Evolutionary conservation across 2,329 filamentous ascomycete species (phyloP).

Genomic region (Fusarium tricinctum): DNA sequence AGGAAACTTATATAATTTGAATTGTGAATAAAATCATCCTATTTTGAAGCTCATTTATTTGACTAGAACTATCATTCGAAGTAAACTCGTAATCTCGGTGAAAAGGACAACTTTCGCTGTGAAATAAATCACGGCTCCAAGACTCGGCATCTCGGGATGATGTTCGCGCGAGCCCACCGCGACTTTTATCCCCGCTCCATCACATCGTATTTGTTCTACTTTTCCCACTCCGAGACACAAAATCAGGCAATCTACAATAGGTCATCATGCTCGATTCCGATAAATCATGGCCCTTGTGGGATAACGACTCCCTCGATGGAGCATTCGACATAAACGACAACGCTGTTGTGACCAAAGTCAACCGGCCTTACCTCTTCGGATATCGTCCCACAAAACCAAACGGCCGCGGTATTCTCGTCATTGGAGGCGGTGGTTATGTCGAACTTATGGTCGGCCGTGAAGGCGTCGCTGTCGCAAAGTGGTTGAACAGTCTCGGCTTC

Average conservation of each 20-base stretch:
- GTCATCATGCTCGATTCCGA: constrained; percentile 28
- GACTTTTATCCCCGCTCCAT: constrained; percentile 12
- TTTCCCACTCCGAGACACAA: no score
- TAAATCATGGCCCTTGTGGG: constrained; percentile 39
- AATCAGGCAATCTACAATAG: neutral
- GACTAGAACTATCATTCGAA: no score
- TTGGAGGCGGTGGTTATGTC: constrained; percentile 42
- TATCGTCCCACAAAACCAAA: constrained; percentile 35
- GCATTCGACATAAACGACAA: constrained; percentile 42
- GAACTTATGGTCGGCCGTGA: constrained; percentile 46
- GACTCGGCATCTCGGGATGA: constrained; percentile 38
- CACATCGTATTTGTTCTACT: accelerated
- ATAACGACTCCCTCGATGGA: constrained; percentile 11
- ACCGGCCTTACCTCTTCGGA: constrained; percentile 40
- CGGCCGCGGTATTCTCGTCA: constrained; percentile 37
- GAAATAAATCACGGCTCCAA: neutral
- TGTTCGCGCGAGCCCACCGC: constrained; percentile 31
- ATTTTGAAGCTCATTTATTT: no score
- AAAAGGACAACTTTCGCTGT: neutral
- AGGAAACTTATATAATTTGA: neutral
- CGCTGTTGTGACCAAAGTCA: constrained; percentile 37
- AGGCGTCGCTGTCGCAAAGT: constrained; percentile 40
- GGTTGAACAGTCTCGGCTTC: constrained; percentile 44
- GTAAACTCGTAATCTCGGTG: accelerated
- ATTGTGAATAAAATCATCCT: neutral